phyloP scores from a whole-genome alignment of 2,329 filamentous ascomycete species.

The Helotiales sp. region DNA sequence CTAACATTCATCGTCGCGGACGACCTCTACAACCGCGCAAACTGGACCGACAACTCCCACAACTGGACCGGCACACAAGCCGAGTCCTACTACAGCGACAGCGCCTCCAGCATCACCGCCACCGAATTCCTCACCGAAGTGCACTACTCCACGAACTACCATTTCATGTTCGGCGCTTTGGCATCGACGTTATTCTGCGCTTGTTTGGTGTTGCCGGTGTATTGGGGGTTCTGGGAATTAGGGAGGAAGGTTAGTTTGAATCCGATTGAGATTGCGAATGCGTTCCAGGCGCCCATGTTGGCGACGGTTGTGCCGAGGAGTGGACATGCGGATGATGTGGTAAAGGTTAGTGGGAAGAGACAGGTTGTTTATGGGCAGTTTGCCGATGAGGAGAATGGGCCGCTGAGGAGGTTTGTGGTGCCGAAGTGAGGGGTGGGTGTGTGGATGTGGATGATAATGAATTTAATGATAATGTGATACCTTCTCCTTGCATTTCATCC shows the following conservation, averaged over 20 bases:
- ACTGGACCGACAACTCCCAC: background rate
- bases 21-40: background rate
- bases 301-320: background rate
- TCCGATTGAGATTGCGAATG: slow-evolving; percentile 1
- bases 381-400: background rate
- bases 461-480: no score
- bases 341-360: background rate
- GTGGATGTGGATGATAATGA: no score
- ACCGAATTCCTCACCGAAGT: background rate
- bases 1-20: background rate
- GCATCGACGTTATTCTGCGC: background rate
- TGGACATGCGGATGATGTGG: background rate
- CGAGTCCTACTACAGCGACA: background rate
- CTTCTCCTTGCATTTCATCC: no score
- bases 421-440: background rate
- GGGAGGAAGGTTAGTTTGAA: background rate
- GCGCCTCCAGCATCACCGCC: background rate
- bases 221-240: background rate
- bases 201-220: background rate
- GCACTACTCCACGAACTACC: background rate
- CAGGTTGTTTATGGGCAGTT: background rate
- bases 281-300: background rate
- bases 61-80: background rate
- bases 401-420: background rate
- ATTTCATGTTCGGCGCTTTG: background rate